Conservation (phyloP, 768 basidiomycete species). For the Auricularia heimuer region DNA sequence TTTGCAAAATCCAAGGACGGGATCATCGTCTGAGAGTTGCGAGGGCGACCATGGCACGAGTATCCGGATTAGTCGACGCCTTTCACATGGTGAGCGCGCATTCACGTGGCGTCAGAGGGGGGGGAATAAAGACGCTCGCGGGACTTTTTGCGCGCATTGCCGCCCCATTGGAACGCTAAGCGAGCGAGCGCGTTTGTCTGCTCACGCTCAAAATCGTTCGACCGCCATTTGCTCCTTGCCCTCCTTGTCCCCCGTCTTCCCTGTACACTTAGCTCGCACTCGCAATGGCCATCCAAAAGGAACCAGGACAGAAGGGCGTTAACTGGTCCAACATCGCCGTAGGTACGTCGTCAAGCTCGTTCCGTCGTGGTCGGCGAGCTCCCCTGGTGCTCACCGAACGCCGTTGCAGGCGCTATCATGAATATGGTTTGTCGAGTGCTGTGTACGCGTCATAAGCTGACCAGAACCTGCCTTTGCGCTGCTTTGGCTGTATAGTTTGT, state of each 20-base stretch:
- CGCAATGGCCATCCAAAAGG: conserved; percentile 69
- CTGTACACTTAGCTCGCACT: not conserved
- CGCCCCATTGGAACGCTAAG: not conserved
- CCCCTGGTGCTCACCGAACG: conserved; percentile 5
- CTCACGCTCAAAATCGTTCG: not conserved
- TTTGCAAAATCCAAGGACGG: not conserved
- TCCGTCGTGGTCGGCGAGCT: conserved; percentile 12
- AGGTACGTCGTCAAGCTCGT: conserved; percentile 42
- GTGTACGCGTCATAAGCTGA: conserved; percentile 8
- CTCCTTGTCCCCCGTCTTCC: not conserved
- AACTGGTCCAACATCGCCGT: conserved; percentile 95
- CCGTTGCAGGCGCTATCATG: conserved; percentile 77
- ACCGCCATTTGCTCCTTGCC: not conserved
- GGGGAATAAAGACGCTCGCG: not conserved
- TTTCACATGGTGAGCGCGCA: not conserved
- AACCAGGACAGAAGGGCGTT: conserved; percentile 85
- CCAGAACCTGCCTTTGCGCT: not conserved
- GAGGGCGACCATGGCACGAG: not conserved
- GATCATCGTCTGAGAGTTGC: not conserved
- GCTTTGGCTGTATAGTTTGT: conserved; percentile 22
- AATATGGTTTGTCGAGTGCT: conserved; percentile 66
- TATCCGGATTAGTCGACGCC: not conserved
- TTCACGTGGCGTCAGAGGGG: not conserved
- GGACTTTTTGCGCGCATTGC: not conserved
- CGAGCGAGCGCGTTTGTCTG: not conserved